These are phyloP conservation scores for Fusarium papillatum DNA, from an alignment of 2,329 filamentous ascomycete genomes.

Conservation along the genomic window DNA sequence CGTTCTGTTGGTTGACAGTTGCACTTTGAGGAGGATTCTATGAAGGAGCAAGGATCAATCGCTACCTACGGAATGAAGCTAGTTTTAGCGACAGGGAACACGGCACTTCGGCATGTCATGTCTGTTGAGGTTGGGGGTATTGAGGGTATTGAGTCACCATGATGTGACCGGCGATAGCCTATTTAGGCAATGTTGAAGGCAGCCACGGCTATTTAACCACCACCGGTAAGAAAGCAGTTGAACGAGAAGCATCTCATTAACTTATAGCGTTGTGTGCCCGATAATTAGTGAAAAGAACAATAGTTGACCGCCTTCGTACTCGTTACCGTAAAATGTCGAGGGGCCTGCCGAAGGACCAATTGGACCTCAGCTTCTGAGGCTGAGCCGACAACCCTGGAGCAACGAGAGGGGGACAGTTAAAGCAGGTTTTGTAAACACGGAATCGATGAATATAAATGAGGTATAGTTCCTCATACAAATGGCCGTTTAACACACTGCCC, in stretches of 20 bases:
- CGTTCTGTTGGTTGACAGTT: neutral
- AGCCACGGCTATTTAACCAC: neutral
- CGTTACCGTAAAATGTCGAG: neutral
- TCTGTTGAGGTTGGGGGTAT: neutral
- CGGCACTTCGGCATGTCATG: neutral
- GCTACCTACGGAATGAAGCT: neutral
- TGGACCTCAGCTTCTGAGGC: neutral
- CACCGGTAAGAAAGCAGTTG: neutral
- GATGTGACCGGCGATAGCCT: neutral
- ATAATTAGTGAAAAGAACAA: neutral
- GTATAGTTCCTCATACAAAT: neutral
- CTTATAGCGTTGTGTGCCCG: neutral
- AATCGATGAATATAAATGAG: neutral
- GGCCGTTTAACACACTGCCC: neutral
- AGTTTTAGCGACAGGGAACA: neutral
- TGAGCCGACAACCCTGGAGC: neutral
- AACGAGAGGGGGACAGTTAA: neutral
- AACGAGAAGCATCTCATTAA: neutral
- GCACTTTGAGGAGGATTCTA: neutral
- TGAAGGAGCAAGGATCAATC: neutral
- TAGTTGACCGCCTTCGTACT: neutral
- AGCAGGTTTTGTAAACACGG: neutral
- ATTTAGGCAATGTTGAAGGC: neutral
- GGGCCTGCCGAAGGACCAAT: neutral
- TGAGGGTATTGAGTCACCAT: neutral